Conservation (phyloP, 441 rosid species). For the Cnidoscolus chayamansa region DNA sequence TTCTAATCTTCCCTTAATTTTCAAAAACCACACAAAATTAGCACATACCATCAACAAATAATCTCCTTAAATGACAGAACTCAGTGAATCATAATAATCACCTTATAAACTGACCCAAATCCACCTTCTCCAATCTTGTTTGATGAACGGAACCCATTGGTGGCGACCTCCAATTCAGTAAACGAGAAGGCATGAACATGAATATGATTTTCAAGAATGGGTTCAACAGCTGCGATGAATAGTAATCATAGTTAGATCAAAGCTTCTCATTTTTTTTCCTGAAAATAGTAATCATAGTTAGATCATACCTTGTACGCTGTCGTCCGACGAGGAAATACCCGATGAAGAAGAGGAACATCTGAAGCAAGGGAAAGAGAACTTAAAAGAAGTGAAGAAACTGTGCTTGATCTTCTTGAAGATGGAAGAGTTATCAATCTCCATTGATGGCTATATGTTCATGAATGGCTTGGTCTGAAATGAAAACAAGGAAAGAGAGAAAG, state of each 20-base stretch:
- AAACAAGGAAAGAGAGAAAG: neutral
- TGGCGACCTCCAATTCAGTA: constrained; percentile 33
- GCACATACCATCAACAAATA: neutral
- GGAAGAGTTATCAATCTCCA: neutral
- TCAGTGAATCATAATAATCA: neutral
- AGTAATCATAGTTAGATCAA: neutral
- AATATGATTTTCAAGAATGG: constrained; percentile 15
- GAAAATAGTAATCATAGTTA: neutral
- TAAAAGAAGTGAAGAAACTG: neutral
- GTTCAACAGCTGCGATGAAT: constrained; percentile 16
- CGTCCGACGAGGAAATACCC: constrained; percentile 8
- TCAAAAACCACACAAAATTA: constrained; percentile 6
- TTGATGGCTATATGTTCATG: neutral
- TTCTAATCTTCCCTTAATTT: constrained; percentile 37
- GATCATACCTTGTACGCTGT: neutral
- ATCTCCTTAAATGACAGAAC: neutral
- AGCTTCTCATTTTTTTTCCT: no score
- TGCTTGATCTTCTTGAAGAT: constrained; percentile 6
- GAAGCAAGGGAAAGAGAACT: neutral
- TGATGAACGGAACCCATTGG: constrained; percentile 34
- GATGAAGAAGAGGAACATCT: constrained; percentile 14
- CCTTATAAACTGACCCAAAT: constrained; percentile 50
- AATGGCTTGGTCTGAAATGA: neutral
- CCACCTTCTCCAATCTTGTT: constrained; percentile 55
- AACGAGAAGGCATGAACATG: constrained; percentile 26